Percentiles rank a stretch among this genome's conserved stretches.
These are phyloP conservation scores for maize (Zea mays) DNA, from an alignment of 176 grass and related monocot genomes.

Conservation along the genomic window DNA sequence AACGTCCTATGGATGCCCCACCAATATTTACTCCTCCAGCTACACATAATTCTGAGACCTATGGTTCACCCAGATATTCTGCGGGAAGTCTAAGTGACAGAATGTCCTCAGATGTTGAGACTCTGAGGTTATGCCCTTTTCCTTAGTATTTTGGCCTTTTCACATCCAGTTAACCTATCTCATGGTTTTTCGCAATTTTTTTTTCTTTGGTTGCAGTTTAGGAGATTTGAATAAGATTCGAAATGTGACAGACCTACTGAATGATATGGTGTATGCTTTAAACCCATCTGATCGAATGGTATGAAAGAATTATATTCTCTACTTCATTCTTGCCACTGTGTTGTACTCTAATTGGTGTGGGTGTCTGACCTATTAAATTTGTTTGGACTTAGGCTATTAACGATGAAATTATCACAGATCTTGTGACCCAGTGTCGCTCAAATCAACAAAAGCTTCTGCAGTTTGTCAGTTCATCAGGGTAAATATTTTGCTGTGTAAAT, in stretches of 20 bases:
- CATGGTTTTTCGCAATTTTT: background rate
- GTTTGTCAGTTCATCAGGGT: slow-evolving; percentile 78
- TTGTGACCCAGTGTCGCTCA: slow-evolving; percentile 72
- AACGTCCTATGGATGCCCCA: slow-evolving; percentile 57
- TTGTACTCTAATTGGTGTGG: slow-evolving; percentile 12
- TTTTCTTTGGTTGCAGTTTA: slow-evolving; percentile 48
- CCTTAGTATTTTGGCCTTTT: slow-evolving; percentile 3
- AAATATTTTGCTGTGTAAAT: slow-evolving; percentile 35
- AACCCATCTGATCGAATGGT: slow-evolving; percentile 68
- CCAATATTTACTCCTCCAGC: slow-evolving; percentile 76
- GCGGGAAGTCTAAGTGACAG: slow-evolving; percentile 48
- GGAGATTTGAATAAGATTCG: slow-evolving; percentile 72
- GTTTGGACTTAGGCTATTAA: slow-evolving; percentile 53
- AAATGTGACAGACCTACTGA: slow-evolving; percentile 69
- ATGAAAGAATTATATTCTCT: slow-evolving; percentile 25
- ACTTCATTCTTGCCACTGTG: background rate
- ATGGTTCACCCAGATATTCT: slow-evolving; percentile 53
- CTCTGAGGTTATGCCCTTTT: slow-evolving; percentile 54
- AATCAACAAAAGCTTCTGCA: slow-evolving; percentile 82
- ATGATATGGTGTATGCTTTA: slow-evolving; percentile 82
- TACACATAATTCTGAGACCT: slow-evolving; percentile 44
- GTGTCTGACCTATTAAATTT: slow-evolving; percentile 31
- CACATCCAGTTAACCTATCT: slow-evolving; percentile 8
- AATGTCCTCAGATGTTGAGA: slow-evolving; percentile 55
- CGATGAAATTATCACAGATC: slow-evolving; percentile 83